Evolutionary conservation across 2,329 filamentous ascomycete species (phyloP), one percentile per base, ranked within the genome.

Genomic region (Colletotrichum costaricense): DNA sequence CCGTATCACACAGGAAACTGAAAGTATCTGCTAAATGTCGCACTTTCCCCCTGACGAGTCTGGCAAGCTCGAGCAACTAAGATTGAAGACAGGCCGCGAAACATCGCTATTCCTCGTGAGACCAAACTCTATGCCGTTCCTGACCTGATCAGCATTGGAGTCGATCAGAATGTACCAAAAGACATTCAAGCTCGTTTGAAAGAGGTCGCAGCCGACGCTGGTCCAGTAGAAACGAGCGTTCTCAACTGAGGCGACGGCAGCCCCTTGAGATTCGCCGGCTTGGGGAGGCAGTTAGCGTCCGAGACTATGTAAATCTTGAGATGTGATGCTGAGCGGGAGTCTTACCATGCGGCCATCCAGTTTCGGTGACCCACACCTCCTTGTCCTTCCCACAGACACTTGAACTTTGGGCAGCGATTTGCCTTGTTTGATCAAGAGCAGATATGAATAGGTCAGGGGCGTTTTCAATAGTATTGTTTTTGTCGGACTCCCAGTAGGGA

Each of bases 361-460:
- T 89, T 83, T 90, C 88, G 9, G 87, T 88, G 55, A 89, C 80
- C 79, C 84, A 86, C 67, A 88, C 84, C 69, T 80, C 82, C 78
- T 84, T 84, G 68, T 80, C 82, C 77, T 84, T 84, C 72, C 80
- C 81, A 16, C 78, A 77, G 72, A 85, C 82, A n/a, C 14, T 42
- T 19, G 84, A 85, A 38, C 81, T 82, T 8, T 3, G 38, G 38
- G 38, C 14, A 8, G 38, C 16, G 1, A 42, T 16, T 19, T 42
- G 5, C 57, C 80, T 62, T 7, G 81, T 82, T 76, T 81, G 79
- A 74, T 80, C 77, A 72, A 78, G 77, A 6, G 79, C 80, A 22
- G 79, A 77, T 82, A 88, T 88, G 72, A 87, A 82, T 58, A 83
- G 79, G 67, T 80, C 81, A 24, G 81, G 82, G 62, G 86, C 81